These are phyloP conservation scores for Hypomontagnella monticulosa DNA, from an alignment of 495 filamentous ascomycete genomes.

Conservation along the genomic window DNA sequence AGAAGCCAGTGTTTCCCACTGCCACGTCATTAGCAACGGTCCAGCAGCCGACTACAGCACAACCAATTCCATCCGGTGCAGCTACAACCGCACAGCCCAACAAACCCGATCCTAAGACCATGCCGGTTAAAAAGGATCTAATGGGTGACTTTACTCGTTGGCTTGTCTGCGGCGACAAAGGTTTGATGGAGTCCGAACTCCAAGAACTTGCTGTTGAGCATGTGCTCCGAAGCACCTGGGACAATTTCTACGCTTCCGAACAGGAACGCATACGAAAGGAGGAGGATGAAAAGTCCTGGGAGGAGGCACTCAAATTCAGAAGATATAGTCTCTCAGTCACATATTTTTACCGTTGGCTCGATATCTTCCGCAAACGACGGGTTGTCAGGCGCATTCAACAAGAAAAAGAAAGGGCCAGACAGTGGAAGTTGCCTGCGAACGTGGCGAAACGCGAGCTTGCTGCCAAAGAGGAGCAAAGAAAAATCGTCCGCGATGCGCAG, in stretches of 20 bases:
- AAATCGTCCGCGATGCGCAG: conserved; percentile 35
- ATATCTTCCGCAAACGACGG: conserved; percentile 52
- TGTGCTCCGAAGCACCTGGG: conserved; percentile 46
- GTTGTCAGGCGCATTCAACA: conserved; percentile 42
- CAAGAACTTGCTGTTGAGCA: conserved; percentile 48
- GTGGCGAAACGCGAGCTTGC: conserved; percentile 42
- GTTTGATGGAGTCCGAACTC: conserved; percentile 52
- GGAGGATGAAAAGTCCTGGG: conserved; percentile 52
- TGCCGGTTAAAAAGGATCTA: conserved; percentile 35
- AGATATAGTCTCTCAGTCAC: conserved; percentile 54
- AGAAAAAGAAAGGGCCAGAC: conserved; percentile 49
- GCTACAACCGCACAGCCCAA: neutral
- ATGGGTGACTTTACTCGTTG: conserved; percentile 56
- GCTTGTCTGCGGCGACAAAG: conserved; percentile 57
- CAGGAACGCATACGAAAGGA: conserved; percentile 49
- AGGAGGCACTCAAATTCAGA: conserved; percentile 51
- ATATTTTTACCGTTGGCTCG: conserved; percentile 60
- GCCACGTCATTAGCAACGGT: neutral
- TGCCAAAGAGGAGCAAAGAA: conserved; percentile 37
- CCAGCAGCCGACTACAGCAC: neutral
- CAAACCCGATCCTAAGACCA: neutral
- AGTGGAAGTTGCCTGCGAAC: conserved; percentile 40
- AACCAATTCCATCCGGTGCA: neutral
- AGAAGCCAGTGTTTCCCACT: neutral
- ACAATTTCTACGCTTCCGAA: conserved; percentile 49